phyloP scores from a whole-genome alignment of 2,329 filamentous ascomycete genomes.

The Fusarium pseudoanthophilum region DNA sequence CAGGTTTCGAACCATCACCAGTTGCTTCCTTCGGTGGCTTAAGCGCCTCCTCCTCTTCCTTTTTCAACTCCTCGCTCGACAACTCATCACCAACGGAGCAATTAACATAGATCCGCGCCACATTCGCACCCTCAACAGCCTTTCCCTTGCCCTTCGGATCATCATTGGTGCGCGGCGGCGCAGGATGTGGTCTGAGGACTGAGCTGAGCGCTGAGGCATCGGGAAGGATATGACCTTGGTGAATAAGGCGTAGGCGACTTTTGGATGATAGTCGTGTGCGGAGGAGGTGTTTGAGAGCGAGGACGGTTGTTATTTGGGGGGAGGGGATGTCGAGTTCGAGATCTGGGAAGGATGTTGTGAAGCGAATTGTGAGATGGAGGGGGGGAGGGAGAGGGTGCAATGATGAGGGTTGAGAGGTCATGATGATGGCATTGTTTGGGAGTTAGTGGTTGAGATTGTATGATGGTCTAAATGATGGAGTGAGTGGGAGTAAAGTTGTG shows the following conservation, averaged over 20 bases:
- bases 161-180: conserved; percentile 54
- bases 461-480: accelerated
- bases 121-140: conserved; percentile 61
- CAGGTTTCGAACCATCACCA: conserved; percentile 56
- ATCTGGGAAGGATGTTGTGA: conserved; percentile 86
- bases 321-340: conserved; percentile 79
- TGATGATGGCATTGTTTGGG: conserved; percentile 41
- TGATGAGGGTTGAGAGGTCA: conserved; percentile 40
- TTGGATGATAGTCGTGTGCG: conserved; percentile 75
- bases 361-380: conserved; percentile 87
- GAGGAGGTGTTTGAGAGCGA: conserved; percentile 84
- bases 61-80: conserved; percentile 72
- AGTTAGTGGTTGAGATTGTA: neutral
- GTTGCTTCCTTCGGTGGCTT: conserved; percentile 54
- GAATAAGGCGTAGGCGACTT: conserved; percentile 86
- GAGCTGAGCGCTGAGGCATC: conserved; percentile 75
- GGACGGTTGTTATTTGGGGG: conserved; percentile 76
- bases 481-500: neutral
- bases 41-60: conserved; percentile 66
- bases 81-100: conserved; percentile 88
- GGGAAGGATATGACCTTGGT: conserved; percentile 85
- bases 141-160: conserved; percentile 66
- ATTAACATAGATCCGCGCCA: conserved; percentile 84
- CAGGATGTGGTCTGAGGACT: conserved; percentile 73
- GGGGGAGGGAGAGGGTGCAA: conserved; percentile 49